A percentile compares a stretch with the other conserved stretches of the same genome.
phyloP scores from a whole-genome alignment of 2,329 filamentous ascomycete genomes.

The Aureobasidium melanogenum region DNA sequence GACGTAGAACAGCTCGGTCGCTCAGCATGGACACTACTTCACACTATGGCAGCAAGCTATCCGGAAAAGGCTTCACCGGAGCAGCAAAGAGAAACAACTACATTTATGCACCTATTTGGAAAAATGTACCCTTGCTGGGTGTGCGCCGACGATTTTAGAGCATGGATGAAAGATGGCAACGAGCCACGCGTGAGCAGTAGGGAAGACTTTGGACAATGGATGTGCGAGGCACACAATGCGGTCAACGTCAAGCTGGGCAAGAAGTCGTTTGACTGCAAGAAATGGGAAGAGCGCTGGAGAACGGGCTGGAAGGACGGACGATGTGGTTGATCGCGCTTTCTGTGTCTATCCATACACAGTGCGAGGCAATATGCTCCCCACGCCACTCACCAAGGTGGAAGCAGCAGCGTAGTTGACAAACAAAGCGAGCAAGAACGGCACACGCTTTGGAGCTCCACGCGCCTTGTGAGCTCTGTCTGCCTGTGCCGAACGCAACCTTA shows the following conservation, averaged over 20 bases:
- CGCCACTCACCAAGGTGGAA: neutral
- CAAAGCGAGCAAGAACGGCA: neutral
- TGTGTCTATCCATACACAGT: neutral
- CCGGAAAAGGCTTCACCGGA: conserved; percentile 57
- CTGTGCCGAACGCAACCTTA: conserved; percentile 2
- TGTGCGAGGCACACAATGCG: conserved; percentile 80
- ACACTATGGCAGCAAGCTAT: conserved; percentile 83
- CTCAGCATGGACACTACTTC: conserved; percentile 85
- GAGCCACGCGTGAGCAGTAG: conserved; percentile 51
- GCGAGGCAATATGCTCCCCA: neutral
- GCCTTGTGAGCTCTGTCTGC: neutral
- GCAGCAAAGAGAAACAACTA: conserved; percentile 66
- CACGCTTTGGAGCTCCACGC: neutral
- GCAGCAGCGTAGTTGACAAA: neutral
- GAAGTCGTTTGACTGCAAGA: conserved; percentile 75
- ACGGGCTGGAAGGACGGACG: conserved; percentile 72
- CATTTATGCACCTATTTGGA: conserved; percentile 73
- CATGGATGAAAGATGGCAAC: conserved; percentile 64
- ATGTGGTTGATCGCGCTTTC: conserved; percentile 42
- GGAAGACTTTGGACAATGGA: conserved; percentile 69
- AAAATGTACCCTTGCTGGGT: conserved; percentile 92
- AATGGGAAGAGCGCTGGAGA: conserved; percentile 91
- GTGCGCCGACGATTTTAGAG: conserved; percentile 84
- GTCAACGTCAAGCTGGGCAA: conserved; percentile 89
- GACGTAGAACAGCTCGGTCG: conserved; percentile 79